These are phyloP conservation scores for Capsicum rhomboideum DNA, from an alignment of 257 asterid genomes.

Conservation along the genomic window DNA sequence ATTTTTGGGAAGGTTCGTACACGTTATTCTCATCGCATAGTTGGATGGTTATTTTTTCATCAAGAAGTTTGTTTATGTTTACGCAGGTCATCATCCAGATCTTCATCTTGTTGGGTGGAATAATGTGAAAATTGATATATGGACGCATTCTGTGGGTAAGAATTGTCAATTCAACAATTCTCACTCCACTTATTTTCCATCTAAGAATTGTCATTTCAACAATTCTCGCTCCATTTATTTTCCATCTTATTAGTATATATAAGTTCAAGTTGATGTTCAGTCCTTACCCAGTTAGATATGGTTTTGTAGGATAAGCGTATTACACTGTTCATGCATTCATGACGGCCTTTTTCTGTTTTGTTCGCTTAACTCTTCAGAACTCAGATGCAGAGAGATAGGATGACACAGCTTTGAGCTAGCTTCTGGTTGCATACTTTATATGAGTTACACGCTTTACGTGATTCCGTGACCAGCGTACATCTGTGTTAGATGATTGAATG, in stretches of 20 bases:
- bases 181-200: background rate
- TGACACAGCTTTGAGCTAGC: background rate
- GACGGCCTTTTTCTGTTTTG: background rate
- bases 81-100: slow-evolving; percentile 91
- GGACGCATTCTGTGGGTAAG: slow-evolving; percentile 94
- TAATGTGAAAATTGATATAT: slow-evolving; percentile 77
- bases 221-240: background rate
- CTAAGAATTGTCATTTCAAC: slow-evolving; percentile 13
- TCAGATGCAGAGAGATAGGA: background rate
- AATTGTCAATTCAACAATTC: background rate
- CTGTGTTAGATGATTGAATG: background rate
- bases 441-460: background rate
- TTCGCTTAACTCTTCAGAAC: background rate
- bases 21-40: background rate
- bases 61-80: background rate
- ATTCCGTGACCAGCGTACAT: background rate
- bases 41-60: background rate
- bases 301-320: background rate
- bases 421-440: background rate
- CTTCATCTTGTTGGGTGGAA: slow-evolving; percentile 98
- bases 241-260: background rate
- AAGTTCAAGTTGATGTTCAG: background rate
- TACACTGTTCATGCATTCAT: background rate
- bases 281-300: background rate
- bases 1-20: background rate